A percentile compares a stretch with the other conserved stretches of the same genome.
Evolutionary conservation across 495 filamentous ascomycete species (phyloP).

Genomic region (Podospora pseudocomata): DNA sequence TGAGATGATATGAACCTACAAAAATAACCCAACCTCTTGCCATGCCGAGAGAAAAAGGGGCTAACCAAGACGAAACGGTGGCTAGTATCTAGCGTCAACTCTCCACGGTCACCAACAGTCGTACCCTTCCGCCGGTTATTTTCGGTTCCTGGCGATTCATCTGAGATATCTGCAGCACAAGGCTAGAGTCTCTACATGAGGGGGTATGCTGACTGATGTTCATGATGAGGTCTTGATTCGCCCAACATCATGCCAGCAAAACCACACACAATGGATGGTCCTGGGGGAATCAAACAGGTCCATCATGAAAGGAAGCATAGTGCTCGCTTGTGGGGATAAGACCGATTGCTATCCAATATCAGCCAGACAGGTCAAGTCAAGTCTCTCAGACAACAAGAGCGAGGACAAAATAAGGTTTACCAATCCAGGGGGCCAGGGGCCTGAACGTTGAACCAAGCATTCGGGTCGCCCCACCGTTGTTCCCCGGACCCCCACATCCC

Average conservation of each 20-base stretch:
- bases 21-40: not conserved
- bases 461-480: not conserved
- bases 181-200: not conserved
- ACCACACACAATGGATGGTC: no score
- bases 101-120: not conserved
- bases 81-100: not conserved
- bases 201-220: not conserved
- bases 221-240: not conserved
- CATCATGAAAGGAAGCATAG: no score
- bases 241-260: no score
- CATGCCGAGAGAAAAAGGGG: not conserved
- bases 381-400: not conserved
- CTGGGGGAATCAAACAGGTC: no score
- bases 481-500: slow-evolving; percentile 1
- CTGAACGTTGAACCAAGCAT: not conserved
- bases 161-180: not conserved
- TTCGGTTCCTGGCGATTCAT: not conserved
- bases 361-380: not conserved
- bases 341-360: not conserved
- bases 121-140: not conserved
- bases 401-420: not conserved
- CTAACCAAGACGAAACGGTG: not conserved
- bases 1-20: no score
- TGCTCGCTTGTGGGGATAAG: no score
- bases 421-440: not conserved